Conservation (phyloP, 176 grass and related monocot species). For the Oryza longistaminata region DNA sequence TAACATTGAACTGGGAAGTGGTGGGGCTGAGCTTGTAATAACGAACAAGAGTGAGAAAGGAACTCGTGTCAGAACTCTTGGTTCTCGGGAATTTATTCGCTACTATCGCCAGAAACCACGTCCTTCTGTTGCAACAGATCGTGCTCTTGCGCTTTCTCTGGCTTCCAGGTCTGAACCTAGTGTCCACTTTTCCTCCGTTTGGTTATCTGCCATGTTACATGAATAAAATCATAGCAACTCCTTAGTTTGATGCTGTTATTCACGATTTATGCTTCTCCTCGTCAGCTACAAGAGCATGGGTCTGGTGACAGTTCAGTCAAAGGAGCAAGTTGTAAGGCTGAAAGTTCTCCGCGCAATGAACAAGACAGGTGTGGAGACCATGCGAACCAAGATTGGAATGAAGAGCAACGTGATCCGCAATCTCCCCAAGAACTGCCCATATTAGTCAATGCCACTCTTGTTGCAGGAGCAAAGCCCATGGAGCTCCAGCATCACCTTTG, state of each 20-base stretch:
- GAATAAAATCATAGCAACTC: neutral
- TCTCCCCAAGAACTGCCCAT: constrained; percentile 87
- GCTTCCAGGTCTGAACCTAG: constrained; percentile 64
- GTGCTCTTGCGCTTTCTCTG: constrained; percentile 67
- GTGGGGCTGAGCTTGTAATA: constrained; percentile 81
- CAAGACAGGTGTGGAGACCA: constrained; percentile 60
- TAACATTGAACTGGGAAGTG: constrained; percentile 67
- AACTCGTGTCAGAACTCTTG: constrained; percentile 56
- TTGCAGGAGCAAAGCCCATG: neutral
- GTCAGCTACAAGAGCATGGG: constrained; percentile 85
- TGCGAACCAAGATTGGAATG: constrained; percentile 86
- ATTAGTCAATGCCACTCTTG: constrained; percentile 43
- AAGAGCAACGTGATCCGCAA: constrained; percentile 93
- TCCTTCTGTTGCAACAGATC: constrained; percentile 65
- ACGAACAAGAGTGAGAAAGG: constrained; percentile 67
- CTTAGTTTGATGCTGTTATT: neutral
- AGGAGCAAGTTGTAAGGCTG: constrained; percentile 79
- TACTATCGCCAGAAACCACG: constrained; percentile 89
- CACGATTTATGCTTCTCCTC: neutral
- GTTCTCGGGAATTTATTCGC: constrained; percentile 83
- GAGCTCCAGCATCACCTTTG: constrained; percentile 6
- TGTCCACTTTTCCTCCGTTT: neutral
- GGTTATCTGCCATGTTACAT: neutral
- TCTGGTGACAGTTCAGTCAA: constrained; percentile 86
- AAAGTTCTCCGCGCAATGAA: constrained; percentile 84